A percentile compares a stretch with the other conserved stretches of the same genome.
Conservation (phyloP, 257 asterid species). For the Lycium barbarum region DNA sequence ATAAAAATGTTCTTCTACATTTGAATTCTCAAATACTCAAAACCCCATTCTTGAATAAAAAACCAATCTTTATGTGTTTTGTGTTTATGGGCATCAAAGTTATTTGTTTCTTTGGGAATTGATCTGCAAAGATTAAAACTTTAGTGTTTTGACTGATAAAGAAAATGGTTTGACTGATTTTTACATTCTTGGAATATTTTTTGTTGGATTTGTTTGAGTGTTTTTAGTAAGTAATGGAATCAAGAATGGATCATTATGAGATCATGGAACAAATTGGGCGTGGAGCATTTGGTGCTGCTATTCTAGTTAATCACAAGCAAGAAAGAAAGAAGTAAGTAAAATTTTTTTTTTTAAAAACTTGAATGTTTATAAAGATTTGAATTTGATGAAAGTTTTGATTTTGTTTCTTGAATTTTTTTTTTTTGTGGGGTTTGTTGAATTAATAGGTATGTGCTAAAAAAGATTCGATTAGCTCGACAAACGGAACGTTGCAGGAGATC, state of each 20-base stretch:
- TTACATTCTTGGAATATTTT: conserved; percentile 24
- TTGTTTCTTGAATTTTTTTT: background rate
- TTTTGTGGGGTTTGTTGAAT: conserved; percentile 38
- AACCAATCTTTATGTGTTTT: conserved; percentile 19
- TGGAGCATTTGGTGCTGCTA: conserved; percentile 99
- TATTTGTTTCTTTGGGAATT: conserved; percentile 1
- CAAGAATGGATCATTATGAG: conserved; percentile 98
- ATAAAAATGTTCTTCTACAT: background rate
- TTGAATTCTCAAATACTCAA: conserved; percentile 18
- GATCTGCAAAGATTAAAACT: conserved; percentile 25
- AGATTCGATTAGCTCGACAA: conserved; percentile 95
- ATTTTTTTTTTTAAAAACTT: conserved; percentile 30
- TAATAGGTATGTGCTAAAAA: conserved; percentile 89
- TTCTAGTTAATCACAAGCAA: conserved; percentile 89
- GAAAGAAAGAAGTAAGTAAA: conserved; percentile 76
- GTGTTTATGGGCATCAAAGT: conserved; percentile 40
- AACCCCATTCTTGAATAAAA: conserved; percentile 5
- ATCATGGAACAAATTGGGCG: conserved; percentile 99
- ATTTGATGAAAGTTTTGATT: conserved; percentile 21
- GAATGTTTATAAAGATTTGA: conserved; percentile 28
- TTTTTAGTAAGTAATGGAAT: conserved; percentile 59
- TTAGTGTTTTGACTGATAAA: conserved; percentile 23
- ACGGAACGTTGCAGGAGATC: conserved; percentile 99
- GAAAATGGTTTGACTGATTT: conserved; percentile 11
- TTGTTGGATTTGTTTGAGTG: conserved; percentile 29